These are phyloP conservation scores for Talaromyces sp. DNA, from an alignment of 2,329 filamentous ascomycete genomes.

Conservation along the genomic window DNA sequence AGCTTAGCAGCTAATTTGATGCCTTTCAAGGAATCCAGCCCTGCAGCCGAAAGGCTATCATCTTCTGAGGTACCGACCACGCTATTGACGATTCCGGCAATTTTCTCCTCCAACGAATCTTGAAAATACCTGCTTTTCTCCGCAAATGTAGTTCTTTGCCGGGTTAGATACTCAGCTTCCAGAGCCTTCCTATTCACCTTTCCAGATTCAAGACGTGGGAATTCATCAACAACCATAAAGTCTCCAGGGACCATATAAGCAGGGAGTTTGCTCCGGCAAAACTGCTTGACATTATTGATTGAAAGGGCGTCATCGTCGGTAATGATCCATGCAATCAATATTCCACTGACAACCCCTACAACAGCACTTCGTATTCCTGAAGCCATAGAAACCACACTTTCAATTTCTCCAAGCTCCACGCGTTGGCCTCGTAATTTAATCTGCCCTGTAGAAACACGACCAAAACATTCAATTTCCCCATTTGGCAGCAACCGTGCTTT, in stretches of 20 bases:
- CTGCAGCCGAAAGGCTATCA: conserved; percentile 50
- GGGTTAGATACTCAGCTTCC: conserved; percentile 50
- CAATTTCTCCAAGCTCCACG: conserved; percentile 75
- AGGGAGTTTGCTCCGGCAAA: conserved; percentile 73
- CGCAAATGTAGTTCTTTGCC: conserved; percentile 23
- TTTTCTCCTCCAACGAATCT: conserved; percentile 27
- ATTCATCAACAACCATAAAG: conserved; percentile 59
- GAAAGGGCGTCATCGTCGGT: conserved; percentile 44
- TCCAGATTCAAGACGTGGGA: conserved; percentile 76
- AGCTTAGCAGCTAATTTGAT: conserved; percentile 65
- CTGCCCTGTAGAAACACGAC: conserved; percentile 74
- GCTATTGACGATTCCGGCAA: conserved; percentile 44
- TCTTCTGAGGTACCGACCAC: conserved; percentile 44
- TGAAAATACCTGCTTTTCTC: conserved; percentile 21
- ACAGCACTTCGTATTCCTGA: conserved; percentile 62
- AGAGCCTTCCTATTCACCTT: conserved; percentile 73
- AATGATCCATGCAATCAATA: conserved; percentile 72
- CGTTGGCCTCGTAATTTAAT: conserved; percentile 83
- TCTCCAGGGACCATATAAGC: conserved; percentile 79
- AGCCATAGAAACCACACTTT: conserved; percentile 64
- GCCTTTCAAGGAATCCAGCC: conserved; percentile 64
- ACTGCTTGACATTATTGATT: conserved; percentile 49
- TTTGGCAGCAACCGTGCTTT: conserved; percentile 66
- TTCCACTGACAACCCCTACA: conserved; percentile 64
- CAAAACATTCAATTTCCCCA: conserved; percentile 77